Conservation (phyloP, 2,329 filamentous ascomycete genomes). For the Dryadomyces quercivorus region DNA sequence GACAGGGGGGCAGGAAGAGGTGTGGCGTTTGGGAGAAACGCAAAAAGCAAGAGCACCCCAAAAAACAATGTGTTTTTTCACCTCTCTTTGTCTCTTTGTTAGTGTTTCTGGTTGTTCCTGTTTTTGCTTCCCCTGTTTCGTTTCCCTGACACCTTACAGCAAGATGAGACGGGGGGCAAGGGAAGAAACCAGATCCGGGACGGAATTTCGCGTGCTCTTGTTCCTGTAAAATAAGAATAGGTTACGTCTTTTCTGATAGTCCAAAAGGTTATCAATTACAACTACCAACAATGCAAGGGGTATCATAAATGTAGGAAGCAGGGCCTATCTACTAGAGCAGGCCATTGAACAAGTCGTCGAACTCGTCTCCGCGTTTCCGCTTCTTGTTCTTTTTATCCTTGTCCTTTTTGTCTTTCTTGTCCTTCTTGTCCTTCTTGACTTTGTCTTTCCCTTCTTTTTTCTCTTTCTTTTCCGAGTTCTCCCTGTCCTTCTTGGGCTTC, state of each 20-base stretch:
- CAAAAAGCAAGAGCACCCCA: not conserved
- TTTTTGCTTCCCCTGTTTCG: not conserved
- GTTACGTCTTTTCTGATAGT: not conserved
- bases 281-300: not conserved
- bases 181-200: not conserved
- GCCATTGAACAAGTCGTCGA: constrained; percentile 60
- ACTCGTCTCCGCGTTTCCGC: constrained; percentile 33
- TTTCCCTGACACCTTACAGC: not conserved
- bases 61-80: not conserved
- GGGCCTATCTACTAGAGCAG: constrained; percentile 25
- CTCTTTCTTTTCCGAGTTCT: not conserved
- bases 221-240: constrained; percentile 4
- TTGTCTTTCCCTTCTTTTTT: not conserved
- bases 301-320: not conserved
- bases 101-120: not conserved
- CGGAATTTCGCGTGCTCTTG: not conserved
- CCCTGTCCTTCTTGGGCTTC: not conserved
- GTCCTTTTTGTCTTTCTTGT: not conserved
- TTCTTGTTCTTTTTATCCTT: constrained; percentile 15
- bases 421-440: not conserved
- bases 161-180: not conserved
- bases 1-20: not conserved
- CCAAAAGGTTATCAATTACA: not conserved
- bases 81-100: not conserved
- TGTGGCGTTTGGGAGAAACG: constrained; percentile 10